Percentiles rank a stretch among this genome's conserved stretches.
phyloP scores from a whole-genome alignment of 805 yeast genomes.

The Sungouiozyma ichnusensis region DNA sequence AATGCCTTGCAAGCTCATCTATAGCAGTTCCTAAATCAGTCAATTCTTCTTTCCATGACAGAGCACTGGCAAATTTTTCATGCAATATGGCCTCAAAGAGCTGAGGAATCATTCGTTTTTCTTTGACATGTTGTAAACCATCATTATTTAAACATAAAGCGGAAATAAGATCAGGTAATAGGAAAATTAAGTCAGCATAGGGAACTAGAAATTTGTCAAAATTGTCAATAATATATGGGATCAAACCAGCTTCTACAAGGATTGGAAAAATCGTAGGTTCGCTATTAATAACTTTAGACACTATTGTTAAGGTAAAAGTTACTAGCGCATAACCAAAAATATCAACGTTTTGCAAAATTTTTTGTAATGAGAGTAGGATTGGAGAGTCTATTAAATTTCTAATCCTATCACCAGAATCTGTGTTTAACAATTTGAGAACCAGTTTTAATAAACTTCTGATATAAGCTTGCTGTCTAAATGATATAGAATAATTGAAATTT shows the following conservation, averaged over 20 bases:
- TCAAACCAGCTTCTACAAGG: slow-evolving; percentile 64
- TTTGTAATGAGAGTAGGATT: slow-evolving; percentile 49
- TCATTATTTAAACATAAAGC: slow-evolving; percentile 71
- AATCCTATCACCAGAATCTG: slow-evolving; percentile 76
- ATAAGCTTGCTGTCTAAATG: slow-evolving; percentile 50
- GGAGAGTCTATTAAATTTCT: slow-evolving; percentile 82
- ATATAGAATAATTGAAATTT: slow-evolving; percentile 40
- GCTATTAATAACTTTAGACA: slow-evolving; percentile 66
- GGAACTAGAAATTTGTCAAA: slow-evolving; percentile 48
- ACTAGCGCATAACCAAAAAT: slow-evolving; percentile 61
- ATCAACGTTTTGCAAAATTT: slow-evolving; percentile 43
- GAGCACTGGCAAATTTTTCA: slow-evolving; percentile 40
- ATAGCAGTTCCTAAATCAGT: slow-evolving; percentile 53
- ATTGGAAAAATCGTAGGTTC: slow-evolving; percentile 86
- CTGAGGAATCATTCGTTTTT: slow-evolving; percentile 30
- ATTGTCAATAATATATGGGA: slow-evolving; percentile 51
- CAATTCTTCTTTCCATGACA: slow-evolving; percentile 44
- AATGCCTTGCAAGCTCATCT: slow-evolving; percentile 78
- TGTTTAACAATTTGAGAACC: slow-evolving; percentile 49
- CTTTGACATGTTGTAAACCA: slow-evolving; percentile 51
- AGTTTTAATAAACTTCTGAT: slow-evolving; percentile 54
- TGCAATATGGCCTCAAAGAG: slow-evolving; percentile 44
- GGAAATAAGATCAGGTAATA: slow-evolving; percentile 67
- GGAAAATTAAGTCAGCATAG: slow-evolving; percentile 44
- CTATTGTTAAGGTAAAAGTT: slow-evolving; percentile 49